Evolutionary conservation across 306 rosid species (phyloP).

Genomic region (Heteromeles arbutifolia): DNA sequence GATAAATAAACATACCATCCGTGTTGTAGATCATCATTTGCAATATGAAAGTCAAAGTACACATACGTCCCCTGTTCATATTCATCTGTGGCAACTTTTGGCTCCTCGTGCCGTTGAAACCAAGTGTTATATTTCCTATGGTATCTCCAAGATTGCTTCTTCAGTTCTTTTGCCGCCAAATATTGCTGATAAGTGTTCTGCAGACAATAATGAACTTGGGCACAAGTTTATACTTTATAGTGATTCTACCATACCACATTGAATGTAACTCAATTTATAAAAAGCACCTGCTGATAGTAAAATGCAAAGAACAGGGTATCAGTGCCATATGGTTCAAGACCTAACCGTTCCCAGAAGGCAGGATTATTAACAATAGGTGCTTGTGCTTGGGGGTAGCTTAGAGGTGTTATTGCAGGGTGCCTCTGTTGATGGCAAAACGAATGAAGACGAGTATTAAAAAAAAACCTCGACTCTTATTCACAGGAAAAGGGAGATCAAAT

Average conservation of each 20-base stretch:
- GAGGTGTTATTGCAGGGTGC: constrained; percentile 74
- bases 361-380: constrained; percentile 91
- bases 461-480: background rate
- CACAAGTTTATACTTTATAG: constrained; percentile 14
- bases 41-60: constrained; percentile 88
- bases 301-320: constrained; percentile 90
- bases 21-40: constrained; percentile 77
- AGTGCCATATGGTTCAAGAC: constrained; percentile 57
- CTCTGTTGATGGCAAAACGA: constrained; percentile 41
- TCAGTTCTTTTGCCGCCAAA: constrained; percentile 95
- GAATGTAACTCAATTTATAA: constrained; percentile 2
- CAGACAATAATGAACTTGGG: constrained; percentile 14
- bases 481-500: background rate
- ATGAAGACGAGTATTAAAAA: background rate
- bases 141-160: constrained; percentile 99
- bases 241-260: background rate
- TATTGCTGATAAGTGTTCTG: constrained; percentile 96
- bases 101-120: constrained; percentile 98
- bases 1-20: constrained; percentile 65
- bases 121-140: constrained; percentile 91
- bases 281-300: constrained; percentile 84
- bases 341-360: constrained; percentile 88
- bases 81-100: constrained; percentile 97
- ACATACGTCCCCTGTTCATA: constrained; percentile 94
- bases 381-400: constrained; percentile 88